Conservation (phyloP, 805 yeast species). For the Ogataea nakhonphanomensis region DNA sequence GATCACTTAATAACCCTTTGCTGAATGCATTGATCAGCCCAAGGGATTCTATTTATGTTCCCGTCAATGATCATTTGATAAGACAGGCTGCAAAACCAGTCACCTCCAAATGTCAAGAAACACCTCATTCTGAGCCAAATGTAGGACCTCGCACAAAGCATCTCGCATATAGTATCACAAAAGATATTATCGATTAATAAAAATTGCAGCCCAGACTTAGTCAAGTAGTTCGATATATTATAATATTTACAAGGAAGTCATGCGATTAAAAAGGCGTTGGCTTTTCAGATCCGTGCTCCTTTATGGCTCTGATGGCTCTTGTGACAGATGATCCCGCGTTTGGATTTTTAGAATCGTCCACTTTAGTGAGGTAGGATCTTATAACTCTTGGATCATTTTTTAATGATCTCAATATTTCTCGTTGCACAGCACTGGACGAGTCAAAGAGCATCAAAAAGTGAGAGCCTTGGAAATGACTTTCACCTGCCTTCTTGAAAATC, state of each 20-base stretch:
- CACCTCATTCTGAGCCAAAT: slow-evolving; percentile 1
- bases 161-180: not conserved
- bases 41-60: not conserved
- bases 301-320: slow-evolving; percentile 34
- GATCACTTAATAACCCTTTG: slow-evolving; percentile 5
- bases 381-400: slow-evolving; percentile 89
- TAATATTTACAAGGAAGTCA: slow-evolving; percentile 1
- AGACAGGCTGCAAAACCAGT: not conserved
- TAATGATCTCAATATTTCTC: slow-evolving; percentile 75
- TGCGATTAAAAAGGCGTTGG: slow-evolving; percentile 4
- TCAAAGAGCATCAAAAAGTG: slow-evolving; percentile 87
- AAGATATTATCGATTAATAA: slow-evolving; percentile 19
- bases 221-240: slow-evolving; percentile 1
- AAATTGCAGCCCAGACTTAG: not conserved
- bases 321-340: slow-evolving; percentile 58
- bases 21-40: slow-evolving; percentile 2
- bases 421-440: slow-evolving; percentile 79
- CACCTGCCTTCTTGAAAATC: slow-evolving; percentile 79
- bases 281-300: slow-evolving; percentile 20
- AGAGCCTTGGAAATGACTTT: slow-evolving; percentile 85
- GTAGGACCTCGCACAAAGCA: too few species aligned
- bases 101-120: not conserved
- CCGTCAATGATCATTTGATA: not conserved
- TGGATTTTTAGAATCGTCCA: slow-evolving; percentile 48
- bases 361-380: slow-evolving; percentile 69